Evolutionary conservation across 768 basidiomycete species (phyloP).

Genomic region (Rhizopogon vinicolor): DNA sequence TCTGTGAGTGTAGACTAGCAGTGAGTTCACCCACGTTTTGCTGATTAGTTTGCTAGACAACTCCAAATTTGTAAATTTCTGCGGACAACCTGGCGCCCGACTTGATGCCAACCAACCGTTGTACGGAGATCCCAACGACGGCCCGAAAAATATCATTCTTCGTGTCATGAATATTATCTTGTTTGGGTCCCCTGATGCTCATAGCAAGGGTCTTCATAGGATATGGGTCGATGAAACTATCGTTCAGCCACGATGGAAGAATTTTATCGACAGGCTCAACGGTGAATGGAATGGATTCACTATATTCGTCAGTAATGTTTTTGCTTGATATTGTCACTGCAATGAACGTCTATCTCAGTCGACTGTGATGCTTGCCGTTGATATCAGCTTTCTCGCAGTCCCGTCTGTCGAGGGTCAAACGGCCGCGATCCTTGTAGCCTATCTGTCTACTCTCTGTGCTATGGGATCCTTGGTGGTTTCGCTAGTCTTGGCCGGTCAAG

Average conservation of each 20-base stretch:
- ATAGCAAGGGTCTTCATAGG: conserved; percentile 34
- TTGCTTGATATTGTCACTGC: not conserved
- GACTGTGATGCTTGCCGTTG: conserved; percentile 48
- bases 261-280: conserved; percentile 35
- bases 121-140: conserved; percentile 1
- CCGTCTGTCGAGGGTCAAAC: conserved; percentile 29
- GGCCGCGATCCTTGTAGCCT: conserved; percentile 20
- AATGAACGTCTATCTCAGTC: conserved; percentile 25
- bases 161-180: conserved; percentile 31
- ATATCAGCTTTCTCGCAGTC: conserved; percentile 50
- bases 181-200: conserved; percentile 41
- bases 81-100: conserved; percentile 33
- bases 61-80: conserved; percentile 28
- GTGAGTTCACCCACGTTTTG: not conserved
- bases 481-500: conserved; percentile 32
- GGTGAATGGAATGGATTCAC: conserved; percentile 45
- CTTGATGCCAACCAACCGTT: conserved; percentile 23
- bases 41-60: conserved; percentile 10
- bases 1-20: conserved; percentile 24
- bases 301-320: conserved; percentile 34
- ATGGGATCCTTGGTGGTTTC: conserved; percentile 31
- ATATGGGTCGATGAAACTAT: conserved; percentile 43
- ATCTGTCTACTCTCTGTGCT: conserved; percentile 32
- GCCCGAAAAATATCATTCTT: conserved; percentile 29
- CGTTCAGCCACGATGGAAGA: conserved; percentile 32